Conservation (phyloP, 306 rosid species). For the Cicer cuneatum region DNA sequence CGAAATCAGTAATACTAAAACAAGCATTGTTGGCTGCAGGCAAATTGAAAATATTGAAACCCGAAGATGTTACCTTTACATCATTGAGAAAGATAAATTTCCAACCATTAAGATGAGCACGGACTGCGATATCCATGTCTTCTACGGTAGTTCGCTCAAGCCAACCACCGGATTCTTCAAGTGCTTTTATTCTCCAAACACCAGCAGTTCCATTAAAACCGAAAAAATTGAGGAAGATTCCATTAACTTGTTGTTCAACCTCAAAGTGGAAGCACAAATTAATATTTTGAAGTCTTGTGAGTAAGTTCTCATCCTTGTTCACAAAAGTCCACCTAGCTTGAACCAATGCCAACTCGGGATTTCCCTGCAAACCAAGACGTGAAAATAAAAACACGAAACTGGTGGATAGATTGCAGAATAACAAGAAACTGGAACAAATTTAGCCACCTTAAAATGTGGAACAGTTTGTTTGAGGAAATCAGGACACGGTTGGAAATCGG, state of each 20-base stretch:
- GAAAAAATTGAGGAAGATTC: slow-evolving; percentile 70
- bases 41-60: neutral
- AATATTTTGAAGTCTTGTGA: slow-evolving; percentile 73
- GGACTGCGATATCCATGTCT: slow-evolving; percentile 87
- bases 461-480: slow-evolving; percentile 71
- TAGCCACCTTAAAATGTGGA: slow-evolving; percentile 73
- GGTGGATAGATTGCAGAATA: neutral
- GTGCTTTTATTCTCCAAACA: slow-evolving; percentile 83
- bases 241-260: slow-evolving; percentile 85
- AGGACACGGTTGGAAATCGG: slow-evolving; percentile 74
- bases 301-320: slow-evolving; percentile 76
- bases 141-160: slow-evolving; percentile 82
- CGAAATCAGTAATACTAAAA: neutral
- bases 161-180: slow-evolving; percentile 86
- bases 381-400: slow-evolving; percentile 26
- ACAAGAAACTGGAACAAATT: neutral
- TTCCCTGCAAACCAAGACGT: slow-evolving; percentile 50
- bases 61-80: slow-evolving; percentile 59
- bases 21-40: slow-evolving; percentile 25
- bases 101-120: slow-evolving; percentile 84
- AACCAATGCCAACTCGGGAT: slow-evolving; percentile 75
- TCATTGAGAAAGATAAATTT: slow-evolving; percentile 77
- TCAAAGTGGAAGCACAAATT: slow-evolving; percentile 82
- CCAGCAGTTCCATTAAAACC: slow-evolving; percentile 90
- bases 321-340: slow-evolving; percentile 85